Conservation (phyloP, 228 moss, liverwort and hornwort genomes). For the Sphagnum magellanicum region DNA sequence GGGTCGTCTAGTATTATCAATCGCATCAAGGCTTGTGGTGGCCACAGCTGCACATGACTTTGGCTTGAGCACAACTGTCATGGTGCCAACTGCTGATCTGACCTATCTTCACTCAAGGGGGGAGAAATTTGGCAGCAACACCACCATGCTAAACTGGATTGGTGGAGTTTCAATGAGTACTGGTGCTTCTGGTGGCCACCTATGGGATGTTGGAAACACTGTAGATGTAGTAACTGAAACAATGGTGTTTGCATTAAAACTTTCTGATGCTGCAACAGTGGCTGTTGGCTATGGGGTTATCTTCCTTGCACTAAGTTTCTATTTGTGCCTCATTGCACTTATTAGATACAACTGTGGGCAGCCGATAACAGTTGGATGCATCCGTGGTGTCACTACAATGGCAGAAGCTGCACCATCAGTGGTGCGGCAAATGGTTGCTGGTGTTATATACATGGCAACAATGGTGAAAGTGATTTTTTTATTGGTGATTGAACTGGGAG, state of each 20-base stretch:
- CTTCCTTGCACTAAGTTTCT: constrained; percentile 75
- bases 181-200: constrained; percentile 18
- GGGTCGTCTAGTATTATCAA: constrained; percentile 75
- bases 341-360: constrained; percentile 94
- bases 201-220: constrained; percentile 17
- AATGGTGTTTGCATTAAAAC: constrained; percentile 68
- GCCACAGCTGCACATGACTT: constrained; percentile 17
- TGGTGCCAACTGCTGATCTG: constrained; percentile 15
- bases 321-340: constrained; percentile 81
- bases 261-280: constrained; percentile 92
- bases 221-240: constrained; percentile 61
- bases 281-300: constrained; percentile 90
- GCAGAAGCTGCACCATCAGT: constrained; percentile 99
- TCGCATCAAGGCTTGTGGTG: constrained; percentile 68
- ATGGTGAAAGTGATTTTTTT: constrained; percentile 93
- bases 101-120: constrained; percentile 16
- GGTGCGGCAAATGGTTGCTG: constrained; percentile 91
- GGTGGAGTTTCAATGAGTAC: constrained; percentile 26
- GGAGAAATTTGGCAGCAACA: constrained; percentile 19
- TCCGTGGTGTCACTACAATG: constrained; percentile 94
- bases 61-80: constrained; percentile 4
- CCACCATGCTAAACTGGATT: constrained; percentile 25
- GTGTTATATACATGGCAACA: constrained; percentile 85
- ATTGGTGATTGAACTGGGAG: constrained; percentile 88
- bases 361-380: constrained; percentile 87